Evolutionary conservation across 139 green algal genomes (phyloP).

Genomic region (Coccomyxa sp.): DNA sequence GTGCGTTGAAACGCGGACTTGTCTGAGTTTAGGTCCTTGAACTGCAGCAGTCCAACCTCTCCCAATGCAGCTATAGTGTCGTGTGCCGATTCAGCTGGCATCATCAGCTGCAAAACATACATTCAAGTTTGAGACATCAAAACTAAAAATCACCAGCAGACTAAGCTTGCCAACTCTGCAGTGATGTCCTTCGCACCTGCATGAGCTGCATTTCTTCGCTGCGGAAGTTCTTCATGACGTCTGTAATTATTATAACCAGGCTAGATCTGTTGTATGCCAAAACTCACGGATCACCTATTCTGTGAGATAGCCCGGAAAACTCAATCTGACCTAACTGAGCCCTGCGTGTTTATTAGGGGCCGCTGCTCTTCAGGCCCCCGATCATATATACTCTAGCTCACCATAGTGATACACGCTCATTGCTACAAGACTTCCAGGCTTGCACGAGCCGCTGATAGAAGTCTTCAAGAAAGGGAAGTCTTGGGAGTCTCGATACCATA

Average conservation of each 20-base stretch:
- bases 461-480: too few relatives aligned
- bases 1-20: constrained; percentile 90
- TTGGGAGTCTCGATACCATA: too few relatives aligned
- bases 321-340: neutral
- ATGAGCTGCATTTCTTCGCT: constrained; percentile 95
- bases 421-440: too few relatives aligned
- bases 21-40: constrained; percentile 90
- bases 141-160: neutral
- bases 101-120: constrained; percentile 81
- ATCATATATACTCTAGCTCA: neutral
- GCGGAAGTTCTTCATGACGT: constrained; percentile 49
- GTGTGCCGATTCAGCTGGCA: constrained; percentile 91
- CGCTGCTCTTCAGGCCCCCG: neutral
- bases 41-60: constrained; percentile 83
- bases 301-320: neutral
- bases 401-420: neutral
- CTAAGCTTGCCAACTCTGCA: neutral
- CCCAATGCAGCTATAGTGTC: constrained; percentile 85
- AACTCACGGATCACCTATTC: neutral
- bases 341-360: neutral
- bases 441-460: too few relatives aligned
- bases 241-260: neutral
- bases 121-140: neutral
- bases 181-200: constrained; percentile 53
- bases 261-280: neutral